Evolutionary conservation across 2,329 filamentous ascomycete species (phyloP), one percentile per base, ranked within the genome.

Genomic region (Penicillium sp.): DNA sequence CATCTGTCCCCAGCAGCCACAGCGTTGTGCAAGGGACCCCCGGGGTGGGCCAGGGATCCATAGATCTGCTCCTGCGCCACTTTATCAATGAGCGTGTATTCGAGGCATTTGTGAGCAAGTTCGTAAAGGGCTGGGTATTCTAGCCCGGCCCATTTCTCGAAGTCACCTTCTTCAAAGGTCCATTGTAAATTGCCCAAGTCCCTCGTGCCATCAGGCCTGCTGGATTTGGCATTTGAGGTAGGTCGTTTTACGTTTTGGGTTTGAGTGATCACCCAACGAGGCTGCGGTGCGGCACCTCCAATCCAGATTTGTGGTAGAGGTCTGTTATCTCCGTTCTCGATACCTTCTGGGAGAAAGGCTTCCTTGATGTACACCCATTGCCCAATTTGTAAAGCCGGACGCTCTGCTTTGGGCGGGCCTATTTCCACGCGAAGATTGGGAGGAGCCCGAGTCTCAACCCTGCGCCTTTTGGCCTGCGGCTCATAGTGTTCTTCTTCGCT

Each of bases 191-290:
- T 8, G 16, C 51, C 51, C 16, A 40, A 35, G 7, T 53, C 20
- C 2, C 2, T 26, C 3, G n/a, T 10, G 11, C 10, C 14, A n/a
- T 7, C 20, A 16, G 11, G 20, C 2, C 20, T 20, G 5, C 14
- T 16, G 32, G 14, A 20, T 2, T 2, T 18, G 11, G 18, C 2
- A 3, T 13, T n/a, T 24, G 45, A 13, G n/a, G 31, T 5, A 43
- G 9, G 6, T 24, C 4, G 20, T 34, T n/a, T 39, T 20, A 55
- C 24, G 18, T 4, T n/a, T n/a, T 43, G 18, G 18, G 2, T 44
- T 20, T 43, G 46, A 29, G 38, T 40, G 24, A 55, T 18, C n/a
- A 55, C 29, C 52, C 52, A 55, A 13, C 52, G 52, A 37, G 52
- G 52, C 24, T 50, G 38, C 7, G 52, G 52, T 16, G 52, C 52